Evolutionary conservation across 768 basidiomycete species (phyloP).

Genomic region (Termitomyces sp.): DNA sequence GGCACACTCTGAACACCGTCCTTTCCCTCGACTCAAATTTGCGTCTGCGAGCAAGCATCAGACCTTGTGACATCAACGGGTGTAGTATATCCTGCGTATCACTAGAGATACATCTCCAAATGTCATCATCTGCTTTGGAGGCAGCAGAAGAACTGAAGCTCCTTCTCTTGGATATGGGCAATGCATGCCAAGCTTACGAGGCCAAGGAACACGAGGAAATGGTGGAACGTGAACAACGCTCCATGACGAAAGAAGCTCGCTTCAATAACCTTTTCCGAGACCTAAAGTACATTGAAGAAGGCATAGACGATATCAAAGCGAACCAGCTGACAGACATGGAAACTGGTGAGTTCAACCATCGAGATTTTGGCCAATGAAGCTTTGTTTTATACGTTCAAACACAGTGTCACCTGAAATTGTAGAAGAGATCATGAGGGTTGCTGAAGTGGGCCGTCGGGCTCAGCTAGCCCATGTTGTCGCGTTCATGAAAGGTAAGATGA

Average conservation of each 20-base stretch:
- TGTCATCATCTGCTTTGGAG: conserved; percentile 4
- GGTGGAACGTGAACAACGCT: conserved; percentile 9
- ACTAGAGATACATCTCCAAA: not conserved
- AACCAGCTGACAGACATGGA: not conserved
- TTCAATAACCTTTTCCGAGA: conserved; percentile 9
- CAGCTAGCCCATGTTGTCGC: conserved; percentile 8
- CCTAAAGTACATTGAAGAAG: conserved; percentile 5
- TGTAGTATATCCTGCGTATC: not conserved
- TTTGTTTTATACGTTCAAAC: not conserved
- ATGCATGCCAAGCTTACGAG: conserved; percentile 1
- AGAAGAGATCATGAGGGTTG: conserved; percentile 6
- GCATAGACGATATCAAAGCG: not conserved
- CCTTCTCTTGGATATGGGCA: conserved; percentile 4
- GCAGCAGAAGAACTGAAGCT: conserved; percentile 7
- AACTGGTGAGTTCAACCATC: conserved; percentile 4
- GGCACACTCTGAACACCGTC: not conserved
- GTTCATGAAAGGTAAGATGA: conserved; percentile 9
- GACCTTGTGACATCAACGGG: not conserved
- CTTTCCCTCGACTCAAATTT: not conserved
- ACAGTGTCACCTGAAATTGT: conserved; percentile 6
- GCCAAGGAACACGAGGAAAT: conserved; percentile 8
- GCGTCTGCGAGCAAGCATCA: not conserved
- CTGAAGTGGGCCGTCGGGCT: conserved; percentile 7
- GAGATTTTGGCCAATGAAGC: not conserved
- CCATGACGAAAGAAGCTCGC: conserved; percentile 3